Conservation (phyloP, 208 protist genomes). For the Crithidia mellificae region DNA sequence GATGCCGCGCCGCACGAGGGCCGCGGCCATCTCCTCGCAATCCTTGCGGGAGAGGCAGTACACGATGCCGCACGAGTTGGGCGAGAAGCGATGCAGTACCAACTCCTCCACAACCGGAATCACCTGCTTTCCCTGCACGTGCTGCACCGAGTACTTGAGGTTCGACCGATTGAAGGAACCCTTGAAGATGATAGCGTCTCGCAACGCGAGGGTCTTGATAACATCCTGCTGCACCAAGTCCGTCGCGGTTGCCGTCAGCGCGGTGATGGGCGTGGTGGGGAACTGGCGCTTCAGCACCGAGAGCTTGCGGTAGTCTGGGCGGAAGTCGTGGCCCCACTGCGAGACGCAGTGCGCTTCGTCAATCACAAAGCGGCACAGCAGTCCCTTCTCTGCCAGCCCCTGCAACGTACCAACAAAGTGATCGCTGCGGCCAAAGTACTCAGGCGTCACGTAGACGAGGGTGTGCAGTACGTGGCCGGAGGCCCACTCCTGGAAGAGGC, state of each 20-base stretch:
- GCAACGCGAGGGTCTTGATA: constrained; percentile 71
- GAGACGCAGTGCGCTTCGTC: constrained; percentile 98
- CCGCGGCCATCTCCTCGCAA: constrained; percentile 78
- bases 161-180: constrained; percentile 84
- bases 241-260: constrained; percentile 87
- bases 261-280: constrained; percentile 67
- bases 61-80: constrained; percentile 79
- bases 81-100: constrained; percentile 64
- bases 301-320: constrained; percentile 81
- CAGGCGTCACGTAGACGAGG: constrained; percentile 86
- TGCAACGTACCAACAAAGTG: constrained; percentile 66
- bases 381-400: constrained; percentile 44
- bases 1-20: constrained; percentile 52
- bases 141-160: constrained; percentile 75
- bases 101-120: constrained; percentile 54
- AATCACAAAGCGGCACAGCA: constrained; percentile 86
- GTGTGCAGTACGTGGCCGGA: constrained; percentile 58
- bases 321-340: constrained; percentile 98
- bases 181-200: constrained; percentile 76
- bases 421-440: constrained; percentile 88
- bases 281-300: constrained; percentile 75
- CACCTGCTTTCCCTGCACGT: constrained; percentile 54
- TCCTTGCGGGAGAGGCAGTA: constrained; percentile 87
- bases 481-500: constrained; percentile 73
- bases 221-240: constrained; percentile 87